Evolutionary conservation across 2,329 filamentous ascomycete species (phyloP), one percentile per base, ranked within the genome.

Genomic region (Fusarium sp.): DNA sequence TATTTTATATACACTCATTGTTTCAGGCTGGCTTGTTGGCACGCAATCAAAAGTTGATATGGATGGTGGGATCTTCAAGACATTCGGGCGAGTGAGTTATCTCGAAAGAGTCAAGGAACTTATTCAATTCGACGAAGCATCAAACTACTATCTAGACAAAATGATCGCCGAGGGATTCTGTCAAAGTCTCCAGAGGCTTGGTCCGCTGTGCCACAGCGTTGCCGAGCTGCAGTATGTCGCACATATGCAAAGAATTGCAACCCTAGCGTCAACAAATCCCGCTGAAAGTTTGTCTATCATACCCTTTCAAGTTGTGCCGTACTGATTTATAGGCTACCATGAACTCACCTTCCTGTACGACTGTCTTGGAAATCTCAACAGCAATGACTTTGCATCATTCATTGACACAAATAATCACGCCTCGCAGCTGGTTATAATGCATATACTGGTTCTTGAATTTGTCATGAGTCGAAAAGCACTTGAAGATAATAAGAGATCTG

Each of bases 361-460:
- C 6, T 58, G 73, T 2, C 51, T 80, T 2, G 74, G 68, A 2
- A 57, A 69, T 6, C 71, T 78, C 4, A 63, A 49, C 5, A 66
- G 70, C 20, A 70, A 74, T 10, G 76, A 80, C 4, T 81, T 79
- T 41, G 54, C 60, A 3, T 58, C 70, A 1, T 79, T 81, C 27
- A 59, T 73, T 17, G 68, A 79, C 31, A 66, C 74, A 0, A 57
- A 61, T 1, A 80, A 78, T 52, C 49, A 75, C 40, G 49, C 67
- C 5, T 75, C 76, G 1, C 80, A 77, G 37, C 67, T 81, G 0
- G 71, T 81, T 4, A 73, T 81, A 23, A 71, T 78, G 29, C 79
- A 81, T 58, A 77, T 80, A 54, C 73, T 80, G 7, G 63, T 80
- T 6, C 37, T 77, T 0, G 76, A 76, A 11, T 75, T 73, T 43